Evolutionary conservation across 2,329 filamentous ascomycete genomes (phyloP).

Genomic region (Phialophora tarda): DNA sequence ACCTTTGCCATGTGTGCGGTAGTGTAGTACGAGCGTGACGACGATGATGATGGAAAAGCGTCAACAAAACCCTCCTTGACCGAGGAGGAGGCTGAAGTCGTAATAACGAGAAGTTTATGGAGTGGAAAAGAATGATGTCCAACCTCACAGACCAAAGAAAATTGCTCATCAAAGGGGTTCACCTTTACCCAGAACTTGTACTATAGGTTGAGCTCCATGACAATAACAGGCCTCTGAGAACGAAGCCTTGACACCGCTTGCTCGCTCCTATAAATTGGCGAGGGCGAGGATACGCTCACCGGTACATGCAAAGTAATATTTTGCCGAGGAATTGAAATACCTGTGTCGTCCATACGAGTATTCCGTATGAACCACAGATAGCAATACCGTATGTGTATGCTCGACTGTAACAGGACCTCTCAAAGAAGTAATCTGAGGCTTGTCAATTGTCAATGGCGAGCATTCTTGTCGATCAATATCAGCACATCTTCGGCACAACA

Average conservation of each 20-base stretch:
- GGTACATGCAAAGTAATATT: not conserved
- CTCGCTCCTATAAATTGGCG: not conserved
- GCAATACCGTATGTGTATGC: slow-evolving; percentile 16
- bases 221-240: not conserved
- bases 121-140: not conserved
- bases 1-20: not conserved
- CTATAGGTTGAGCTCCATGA: not conserved
- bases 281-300: not conserved
- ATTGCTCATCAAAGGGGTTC: not conserved
- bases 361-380: too few relatives aligned
- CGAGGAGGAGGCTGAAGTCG: not conserved
- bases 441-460: slow-evolving; percentile 38
- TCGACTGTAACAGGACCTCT: slow-evolving; percentile 36
- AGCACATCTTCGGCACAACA: slow-evolving; percentile 99
- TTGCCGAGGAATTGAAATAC: not conserved
- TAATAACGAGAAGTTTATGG: not conserved
- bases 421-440: slow-evolving; percentile 31
- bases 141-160: not conserved
- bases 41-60: not conserved
- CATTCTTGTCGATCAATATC: slow-evolving; percentile 58
- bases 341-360: not conserved
- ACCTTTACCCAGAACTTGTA: not conserved
- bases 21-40: not conserved
- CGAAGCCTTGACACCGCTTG: not conserved
- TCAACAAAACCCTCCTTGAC: not conserved